Evolutionary conservation across 1,284 basidiomycete species (phyloP).

Genomic region (Fomitiporia mediterranea): DNA sequence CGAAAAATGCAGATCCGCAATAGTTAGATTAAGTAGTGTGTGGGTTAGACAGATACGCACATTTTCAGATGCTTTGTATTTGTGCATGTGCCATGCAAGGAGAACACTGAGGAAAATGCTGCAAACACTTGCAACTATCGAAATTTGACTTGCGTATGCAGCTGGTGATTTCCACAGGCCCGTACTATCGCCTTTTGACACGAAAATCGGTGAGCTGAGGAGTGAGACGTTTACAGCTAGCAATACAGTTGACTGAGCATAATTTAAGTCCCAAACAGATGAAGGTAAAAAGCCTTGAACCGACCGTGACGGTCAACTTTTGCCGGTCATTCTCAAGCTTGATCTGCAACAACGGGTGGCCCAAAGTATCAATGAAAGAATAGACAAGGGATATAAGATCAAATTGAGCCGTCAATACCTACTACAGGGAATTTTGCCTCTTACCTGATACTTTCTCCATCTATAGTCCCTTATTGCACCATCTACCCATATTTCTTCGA

Average conservation of each 20-base stretch:
- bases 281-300: conserved; percentile 7
- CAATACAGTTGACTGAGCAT: conserved; percentile 37
- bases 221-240: conserved; percentile 42
- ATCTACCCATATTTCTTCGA: conserved; percentile 17
- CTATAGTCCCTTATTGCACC: conserved; percentile 8
- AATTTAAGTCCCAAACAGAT: not conserved
- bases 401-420: no score
- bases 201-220: conserved; percentile 41
- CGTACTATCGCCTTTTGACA: conserved; percentile 19
- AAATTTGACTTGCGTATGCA: conserved; percentile 44
- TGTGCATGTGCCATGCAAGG: conserved; percentile 39
- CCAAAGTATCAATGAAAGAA: not conserved
- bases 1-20: not conserved
- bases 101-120: conserved; percentile 43
- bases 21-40: no score
- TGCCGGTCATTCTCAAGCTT: conserved; percentile 33
- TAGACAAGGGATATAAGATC: no score
- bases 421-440: not conserved
- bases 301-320: conserved; percentile 32
- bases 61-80: conserved; percentile 29
- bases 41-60: no score
- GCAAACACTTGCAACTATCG: conserved; percentile 40
- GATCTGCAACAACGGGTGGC: not conserved
- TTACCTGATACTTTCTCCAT: conserved; percentile 13
- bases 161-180: conserved; percentile 29